Percentiles rank a stretch among this genome's conserved stretches.
phyloP scores from a whole-genome alignment of 805 yeast species.

The Maudiozyma serrabonitensis region DNA sequence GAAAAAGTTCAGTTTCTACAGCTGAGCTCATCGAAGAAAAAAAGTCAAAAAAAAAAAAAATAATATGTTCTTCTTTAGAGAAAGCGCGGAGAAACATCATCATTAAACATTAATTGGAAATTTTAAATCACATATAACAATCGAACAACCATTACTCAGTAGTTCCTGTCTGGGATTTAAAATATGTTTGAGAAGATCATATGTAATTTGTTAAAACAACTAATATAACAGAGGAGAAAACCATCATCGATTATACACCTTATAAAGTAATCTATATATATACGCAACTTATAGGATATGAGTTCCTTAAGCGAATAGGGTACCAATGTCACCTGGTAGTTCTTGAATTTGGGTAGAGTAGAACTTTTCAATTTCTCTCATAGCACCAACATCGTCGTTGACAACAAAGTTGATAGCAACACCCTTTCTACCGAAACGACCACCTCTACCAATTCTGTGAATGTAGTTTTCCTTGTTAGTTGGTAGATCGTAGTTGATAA shows the following conservation, averaged over 20 bases:
- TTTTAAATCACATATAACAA: too few relatives aligned
- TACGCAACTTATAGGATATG: neutral
- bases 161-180: too few relatives aligned
- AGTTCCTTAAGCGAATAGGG: conserved; percentile 25
- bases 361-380: conserved; percentile 67
- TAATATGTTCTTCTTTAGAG: too few relatives aligned
- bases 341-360: conserved; percentile 68
- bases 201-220: neutral
- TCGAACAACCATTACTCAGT: too few relatives aligned
- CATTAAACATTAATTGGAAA: too few relatives aligned
- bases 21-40: too few relatives aligned
- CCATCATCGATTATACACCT: conserved; percentile 1
- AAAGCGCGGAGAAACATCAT: too few relatives aligned
- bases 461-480: conserved; percentile 88
- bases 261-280: conserved; percentile 2
- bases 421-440: conserved; percentile 97
- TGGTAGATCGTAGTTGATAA: conserved; percentile 92
- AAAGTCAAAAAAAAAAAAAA: too few relatives aligned
- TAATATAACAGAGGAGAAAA: conserved; percentile 1
- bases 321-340: conserved; percentile 68
- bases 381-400: conserved; percentile 58
- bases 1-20: too few relatives aligned
- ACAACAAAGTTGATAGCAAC: conserved; percentile 93
- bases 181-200: neutral
- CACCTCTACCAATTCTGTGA: conserved; percentile 97